Base-by-base conservation (phyloP, 2,329 filamentous ascomycete species). In the Claviceps africana region DNA sequence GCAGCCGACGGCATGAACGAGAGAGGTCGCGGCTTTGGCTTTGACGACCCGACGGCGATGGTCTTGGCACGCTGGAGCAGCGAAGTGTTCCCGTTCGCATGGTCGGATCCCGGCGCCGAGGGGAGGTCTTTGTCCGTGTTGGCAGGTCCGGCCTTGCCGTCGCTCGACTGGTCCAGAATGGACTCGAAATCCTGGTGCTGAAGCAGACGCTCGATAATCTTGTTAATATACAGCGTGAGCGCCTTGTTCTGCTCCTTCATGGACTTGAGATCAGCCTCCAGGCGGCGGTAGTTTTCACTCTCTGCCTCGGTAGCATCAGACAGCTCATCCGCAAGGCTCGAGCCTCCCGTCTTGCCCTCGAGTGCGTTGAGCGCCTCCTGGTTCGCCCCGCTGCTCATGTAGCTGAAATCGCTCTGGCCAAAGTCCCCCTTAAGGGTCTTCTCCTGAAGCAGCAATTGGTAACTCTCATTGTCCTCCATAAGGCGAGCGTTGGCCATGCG, bases 391-490 rank as follows among this genome's bases (percentile, higher is more conserved):
- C 65, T 64, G 49, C 72, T 71, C 71, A 79, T 77, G 61, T 82
- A 85, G 72, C 87, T 81, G 66, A 95, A 88, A 62, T 91, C 86
- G 60, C 78, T 85, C 64, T 85, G 88, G 62, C 79, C 78, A 65
- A 96, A 91, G 64, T 97, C 91, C 31, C 93, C 93, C 64, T 94
- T 95, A 54, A 98, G 78, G 1, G 93, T 97, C 75, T 89, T 91
- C 68, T 97, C 90, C 63, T 89, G 88, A 25, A 98, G 81, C 19
- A 98, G 81, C 39, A 97, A 78, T 69, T 97, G 91, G 69, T 95
- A 98, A 70, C 89, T 95, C 70, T 98, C 93, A 62, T 97, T 97
- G 68, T 98, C 93, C 70, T 98, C 93, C 86, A 96, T 93, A 56
- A 98, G 74, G 46, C 90, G 82, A 53, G 93, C 93, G 64, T 97